phyloP scores from a whole-genome alignment of 2,329 filamentous ascomycete genomes.

The Tolypocladium capitatum region DNA sequence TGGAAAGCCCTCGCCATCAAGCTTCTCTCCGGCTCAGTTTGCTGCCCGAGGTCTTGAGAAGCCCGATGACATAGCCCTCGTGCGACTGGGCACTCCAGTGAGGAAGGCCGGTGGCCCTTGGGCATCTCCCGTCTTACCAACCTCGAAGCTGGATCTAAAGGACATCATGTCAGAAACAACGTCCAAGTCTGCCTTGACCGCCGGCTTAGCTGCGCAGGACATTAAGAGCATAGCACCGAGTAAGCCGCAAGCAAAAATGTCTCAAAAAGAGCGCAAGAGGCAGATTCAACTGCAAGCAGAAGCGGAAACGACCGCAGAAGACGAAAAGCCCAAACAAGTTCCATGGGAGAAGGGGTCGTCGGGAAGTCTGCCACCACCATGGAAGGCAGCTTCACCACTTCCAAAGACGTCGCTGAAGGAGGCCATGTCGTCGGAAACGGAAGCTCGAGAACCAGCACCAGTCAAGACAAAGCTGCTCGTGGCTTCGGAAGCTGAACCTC shows the following conservation, averaged over 20 bases:
- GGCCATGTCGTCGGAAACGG: constrained; percentile 22
- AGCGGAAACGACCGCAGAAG: constrained; percentile 25
- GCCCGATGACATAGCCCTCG: not conserved
- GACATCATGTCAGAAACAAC: constrained; percentile 58
- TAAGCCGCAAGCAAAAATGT: constrained; percentile 48
- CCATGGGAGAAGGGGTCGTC: constrained; percentile 31
- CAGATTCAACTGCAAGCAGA: constrained; percentile 55
- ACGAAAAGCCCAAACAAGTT: constrained; percentile 16
- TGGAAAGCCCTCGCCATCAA: not conserved
- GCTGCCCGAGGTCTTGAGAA: not conserved
- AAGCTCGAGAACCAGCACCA: constrained; percentile 13
- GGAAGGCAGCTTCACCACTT: constrained; percentile 45
- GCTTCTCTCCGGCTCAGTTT: not conserved
- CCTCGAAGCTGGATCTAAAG: constrained; percentile 57
- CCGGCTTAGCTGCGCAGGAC: constrained; percentile 38
- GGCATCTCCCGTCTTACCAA: constrained; percentile 36
- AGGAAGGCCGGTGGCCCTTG: constrained; percentile 30
- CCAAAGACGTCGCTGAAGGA: constrained; percentile 39
- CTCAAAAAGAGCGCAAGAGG: constrained; percentile 85
- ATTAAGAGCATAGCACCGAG: constrained; percentile 24
- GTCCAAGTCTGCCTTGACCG: constrained; percentile 38
- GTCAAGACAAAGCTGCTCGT: constrained; percentile 28
- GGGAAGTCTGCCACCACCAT: constrained; percentile 40
- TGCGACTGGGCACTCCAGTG: not conserved
- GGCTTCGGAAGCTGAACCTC: constrained; percentile 25